These are phyloP conservation scores for Mucor ambiguus DNA, from an alignment of 371 early-diverging fungal genomes.

Conservation along the genomic window DNA sequence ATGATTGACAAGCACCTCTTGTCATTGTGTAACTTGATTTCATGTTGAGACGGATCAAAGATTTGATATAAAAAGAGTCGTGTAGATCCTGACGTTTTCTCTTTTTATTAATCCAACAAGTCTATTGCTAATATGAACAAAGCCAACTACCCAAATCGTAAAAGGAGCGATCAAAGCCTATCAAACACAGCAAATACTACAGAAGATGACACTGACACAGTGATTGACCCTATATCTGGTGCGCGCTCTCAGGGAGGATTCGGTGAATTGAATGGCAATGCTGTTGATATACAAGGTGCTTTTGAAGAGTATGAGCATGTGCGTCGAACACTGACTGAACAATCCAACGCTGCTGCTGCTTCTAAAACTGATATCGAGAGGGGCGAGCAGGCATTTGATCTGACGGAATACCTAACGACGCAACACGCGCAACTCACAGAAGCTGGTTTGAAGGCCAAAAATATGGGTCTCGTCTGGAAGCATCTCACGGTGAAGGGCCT, in stretches of 20 bases:
- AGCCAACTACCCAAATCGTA: too few relatives aligned
- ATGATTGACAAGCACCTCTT: too few relatives aligned
- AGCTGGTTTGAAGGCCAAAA: conserved; percentile 46
- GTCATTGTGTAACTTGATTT: too few relatives aligned
- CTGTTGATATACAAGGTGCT: conserved; percentile 43
- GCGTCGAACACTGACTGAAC: conserved; percentile 38
- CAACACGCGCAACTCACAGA: conserved; percentile 24
- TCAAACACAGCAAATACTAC: too few relatives aligned
- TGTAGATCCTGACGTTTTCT: too few relatives aligned
- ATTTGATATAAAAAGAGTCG: too few relatives aligned
- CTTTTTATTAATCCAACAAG: too few relatives aligned
- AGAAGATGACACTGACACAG: too few relatives aligned
- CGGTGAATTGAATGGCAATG: conserved; percentile 47
- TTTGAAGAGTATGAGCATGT: conserved; percentile 39
- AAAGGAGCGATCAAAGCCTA: too few relatives aligned
- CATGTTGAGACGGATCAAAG: too few relatives aligned
- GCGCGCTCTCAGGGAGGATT: conserved; percentile 25
- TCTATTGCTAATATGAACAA: too few relatives aligned
- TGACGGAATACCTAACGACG: conserved; percentile 29
- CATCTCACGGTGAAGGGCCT: conserved; percentile 44
- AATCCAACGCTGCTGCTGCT: conserved; percentile 22
- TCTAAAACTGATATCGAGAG: neutral
- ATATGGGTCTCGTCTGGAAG: conserved; percentile 51
- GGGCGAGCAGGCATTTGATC: conserved; percentile 31
- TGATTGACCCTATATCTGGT: neutral